Conservation (phyloP, 2,329 filamentous ascomycete species). For the Calonectria montana region DNA sequence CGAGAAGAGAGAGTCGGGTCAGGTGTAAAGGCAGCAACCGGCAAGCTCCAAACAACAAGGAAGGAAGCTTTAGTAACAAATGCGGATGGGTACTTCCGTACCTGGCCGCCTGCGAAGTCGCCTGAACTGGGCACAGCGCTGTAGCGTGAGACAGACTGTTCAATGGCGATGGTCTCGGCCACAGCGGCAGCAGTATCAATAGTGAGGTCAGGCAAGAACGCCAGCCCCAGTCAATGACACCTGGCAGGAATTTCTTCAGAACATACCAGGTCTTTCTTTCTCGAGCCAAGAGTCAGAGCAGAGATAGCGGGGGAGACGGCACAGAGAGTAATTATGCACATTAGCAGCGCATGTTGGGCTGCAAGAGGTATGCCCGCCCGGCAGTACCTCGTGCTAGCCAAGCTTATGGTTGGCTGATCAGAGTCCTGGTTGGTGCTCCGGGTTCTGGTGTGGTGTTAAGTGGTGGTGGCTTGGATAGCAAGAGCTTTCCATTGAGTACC, state of each 20-base stretch:
- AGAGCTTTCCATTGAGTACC: conserved; percentile 15
- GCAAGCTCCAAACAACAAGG: conserved; percentile 24
- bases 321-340: conserved; percentile 30
- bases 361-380: conserved; percentile 32
- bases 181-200: background rate
- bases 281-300: background rate
- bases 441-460: conserved; percentile 20
- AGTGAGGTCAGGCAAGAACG: background rate
- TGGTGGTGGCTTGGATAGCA: conserved; percentile 16
- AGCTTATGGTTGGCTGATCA: conserved; percentile 27
- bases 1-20: conserved; percentile 16
- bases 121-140: conserved; percentile 9
- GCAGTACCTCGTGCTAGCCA: conserved; percentile 26
- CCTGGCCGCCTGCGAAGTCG: conserved; percentile 17
- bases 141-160: conserved; percentile 14
- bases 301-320: conserved; percentile 12
- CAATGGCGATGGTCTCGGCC: conserved; percentile 1
- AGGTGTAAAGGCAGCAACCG: conserved; percentile 23
- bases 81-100: conserved; percentile 20
- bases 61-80: conserved; percentile 24
- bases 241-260: background rate
- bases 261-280: background rate
- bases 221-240: background rate
- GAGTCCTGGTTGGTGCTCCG: conserved; percentile 27
- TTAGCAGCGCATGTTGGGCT: conserved; percentile 38